These are phyloP conservation scores for Penicillium malachiteum DNA, from an alignment of 495 filamentous ascomycete genomes.

Conservation along the genomic window DNA sequence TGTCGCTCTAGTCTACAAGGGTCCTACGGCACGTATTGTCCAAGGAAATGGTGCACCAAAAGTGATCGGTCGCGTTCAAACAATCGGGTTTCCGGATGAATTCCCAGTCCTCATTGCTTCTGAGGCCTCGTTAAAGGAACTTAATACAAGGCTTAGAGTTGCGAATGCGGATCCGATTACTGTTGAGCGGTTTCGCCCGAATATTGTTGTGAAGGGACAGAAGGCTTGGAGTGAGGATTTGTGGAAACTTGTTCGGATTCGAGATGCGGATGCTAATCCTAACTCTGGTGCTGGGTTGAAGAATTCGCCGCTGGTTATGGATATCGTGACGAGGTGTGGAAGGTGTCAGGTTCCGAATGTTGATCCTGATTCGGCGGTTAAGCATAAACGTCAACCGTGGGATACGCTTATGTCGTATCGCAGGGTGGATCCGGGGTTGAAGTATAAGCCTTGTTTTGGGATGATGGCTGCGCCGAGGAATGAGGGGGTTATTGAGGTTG, in stretches of 20 bases:
- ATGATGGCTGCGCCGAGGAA: slow-evolving; percentile 72
- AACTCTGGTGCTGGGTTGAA: neutral
- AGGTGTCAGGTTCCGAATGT: slow-evolving; percentile 88
- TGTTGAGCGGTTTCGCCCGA: slow-evolving; percentile 73
- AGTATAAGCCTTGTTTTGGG: slow-evolving; percentile 72
- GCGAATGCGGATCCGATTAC: slow-evolving; percentile 32
- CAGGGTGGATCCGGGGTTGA: slow-evolving; percentile 71
- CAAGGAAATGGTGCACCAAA: slow-evolving; percentile 39
- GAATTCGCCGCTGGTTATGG: slow-evolving; percentile 32
- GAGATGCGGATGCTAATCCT: neutral
- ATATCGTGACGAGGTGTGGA: slow-evolving; percentile 69
- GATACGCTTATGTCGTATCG: slow-evolving; percentile 68
- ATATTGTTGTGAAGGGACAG: slow-evolving; percentile 70
- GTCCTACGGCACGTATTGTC: slow-evolving; percentile 40
- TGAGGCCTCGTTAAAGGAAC: slow-evolving; percentile 45
- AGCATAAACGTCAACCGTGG: slow-evolving; percentile 74
- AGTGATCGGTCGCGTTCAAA: slow-evolving; percentile 38
- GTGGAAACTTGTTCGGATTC: slow-evolving; percentile 74
- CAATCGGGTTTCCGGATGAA: slow-evolving; percentile 41
- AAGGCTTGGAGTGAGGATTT: slow-evolving; percentile 71
- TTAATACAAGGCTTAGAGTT: slow-evolving; percentile 29
- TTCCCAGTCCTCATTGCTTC: slow-evolving; percentile 52
- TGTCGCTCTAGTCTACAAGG: slow-evolving; percentile 43
- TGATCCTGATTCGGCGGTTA: slow-evolving; percentile 66
- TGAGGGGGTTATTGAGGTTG: slow-evolving; percentile 52